These are phyloP conservation scores for Tritrichomonas foetus DNA, from an alignment of 208 protist genomes.

Conservation along the genomic window DNA sequence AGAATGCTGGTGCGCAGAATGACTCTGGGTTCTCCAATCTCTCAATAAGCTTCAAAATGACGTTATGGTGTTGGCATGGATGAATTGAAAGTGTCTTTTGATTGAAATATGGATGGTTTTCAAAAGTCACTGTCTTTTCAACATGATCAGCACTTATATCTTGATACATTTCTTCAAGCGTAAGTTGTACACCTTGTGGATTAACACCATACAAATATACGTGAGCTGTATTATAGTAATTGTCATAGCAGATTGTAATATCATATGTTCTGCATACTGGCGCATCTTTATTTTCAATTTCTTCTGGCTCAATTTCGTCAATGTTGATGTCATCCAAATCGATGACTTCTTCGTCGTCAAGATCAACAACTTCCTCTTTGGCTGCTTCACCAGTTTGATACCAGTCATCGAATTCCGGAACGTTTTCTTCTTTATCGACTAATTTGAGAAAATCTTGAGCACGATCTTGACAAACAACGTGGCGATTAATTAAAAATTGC, in stretches of 20 bases:
- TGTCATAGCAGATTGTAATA: conserved; percentile 15
- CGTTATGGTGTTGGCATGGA: neutral
- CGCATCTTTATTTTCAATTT: neutral
- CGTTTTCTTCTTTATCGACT: neutral
- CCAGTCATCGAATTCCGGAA: neutral
- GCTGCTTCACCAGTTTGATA: neutral
- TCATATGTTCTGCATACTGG: neutral
- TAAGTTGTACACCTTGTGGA: neutral
- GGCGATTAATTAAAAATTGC: conserved; percentile 3
- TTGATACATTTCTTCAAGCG: conserved; percentile 2
- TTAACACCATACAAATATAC: conserved; percentile 24
- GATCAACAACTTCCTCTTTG: neutral
- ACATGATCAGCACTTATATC: conserved; percentile 28
- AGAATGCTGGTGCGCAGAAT: conserved; percentile 8
- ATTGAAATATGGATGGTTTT: neutral
- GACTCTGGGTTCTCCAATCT: neutral
- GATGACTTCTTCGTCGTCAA: neutral
- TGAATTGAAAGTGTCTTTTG: neutral
- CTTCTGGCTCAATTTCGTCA: neutral
- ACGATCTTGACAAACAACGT: neutral
- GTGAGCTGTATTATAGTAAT: conserved; percentile 19
- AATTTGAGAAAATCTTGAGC: neutral
- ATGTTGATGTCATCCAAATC: conserved; percentile 24
- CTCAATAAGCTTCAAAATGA: neutral
- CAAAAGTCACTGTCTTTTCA: conserved; percentile 14